Conservation (phyloP, 306 rosid genomes). For the Castanea crenata region DNA sequence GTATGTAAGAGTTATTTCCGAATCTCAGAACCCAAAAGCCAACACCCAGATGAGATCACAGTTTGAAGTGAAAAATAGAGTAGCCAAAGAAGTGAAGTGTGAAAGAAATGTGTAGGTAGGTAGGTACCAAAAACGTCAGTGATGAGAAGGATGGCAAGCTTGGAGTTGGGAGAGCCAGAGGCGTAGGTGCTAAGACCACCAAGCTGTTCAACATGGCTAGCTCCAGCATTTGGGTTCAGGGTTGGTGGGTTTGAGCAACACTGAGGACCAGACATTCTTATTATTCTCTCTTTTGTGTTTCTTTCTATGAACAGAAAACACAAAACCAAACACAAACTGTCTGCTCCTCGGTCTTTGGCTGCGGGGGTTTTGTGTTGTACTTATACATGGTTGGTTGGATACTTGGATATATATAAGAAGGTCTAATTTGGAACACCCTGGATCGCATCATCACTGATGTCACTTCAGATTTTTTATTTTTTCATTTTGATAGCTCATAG, state of each 20-base stretch:
- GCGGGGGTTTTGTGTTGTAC: too few species aligned
- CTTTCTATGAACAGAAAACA: too few species aligned
- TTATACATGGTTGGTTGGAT: too few species aligned
- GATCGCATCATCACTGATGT: too few species aligned
- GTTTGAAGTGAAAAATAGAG: background rate
- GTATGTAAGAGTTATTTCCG: too few species aligned
- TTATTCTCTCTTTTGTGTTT: background rate
- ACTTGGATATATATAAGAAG: too few species aligned
- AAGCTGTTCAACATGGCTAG: constrained; percentile 50
- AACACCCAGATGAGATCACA: background rate
- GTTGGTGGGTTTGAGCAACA: constrained; percentile 76
- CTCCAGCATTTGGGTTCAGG: constrained; percentile 47
- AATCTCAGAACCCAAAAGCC: background rate
- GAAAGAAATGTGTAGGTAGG: background rate
- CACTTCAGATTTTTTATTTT: too few species aligned
- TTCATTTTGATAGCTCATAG: too few species aligned
- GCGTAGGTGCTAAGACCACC: constrained; percentile 43
- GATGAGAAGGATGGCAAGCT: constrained; percentile 48
- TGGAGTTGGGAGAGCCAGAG: constrained; percentile 55
- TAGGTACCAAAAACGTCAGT: constrained; percentile 50
- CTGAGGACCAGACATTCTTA: constrained; percentile 51
- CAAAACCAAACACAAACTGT: too few species aligned
- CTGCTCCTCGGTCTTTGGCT: too few species aligned
- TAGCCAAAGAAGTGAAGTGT: background rate
- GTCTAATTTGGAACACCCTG: too few species aligned